Evolutionary conservation across 164 flowering plant genomes (phyloP).

Genomic region (Tetracentron sinense): DNA sequence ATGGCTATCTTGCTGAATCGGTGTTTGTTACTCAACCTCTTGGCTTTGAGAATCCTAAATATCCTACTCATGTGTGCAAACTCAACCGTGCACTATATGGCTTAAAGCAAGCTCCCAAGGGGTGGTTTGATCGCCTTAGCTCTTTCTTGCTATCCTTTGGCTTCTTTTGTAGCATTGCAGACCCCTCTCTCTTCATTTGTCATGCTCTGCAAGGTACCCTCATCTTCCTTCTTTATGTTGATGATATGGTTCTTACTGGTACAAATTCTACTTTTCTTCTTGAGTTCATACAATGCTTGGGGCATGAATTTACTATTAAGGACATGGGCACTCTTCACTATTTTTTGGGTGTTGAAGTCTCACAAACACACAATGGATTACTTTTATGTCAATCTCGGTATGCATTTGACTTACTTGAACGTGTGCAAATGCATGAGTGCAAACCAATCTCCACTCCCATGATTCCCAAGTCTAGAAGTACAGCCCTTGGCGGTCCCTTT

Average conservation of each 20-base stretch:
- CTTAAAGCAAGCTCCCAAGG: not conserved
- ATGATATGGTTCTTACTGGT: constrained; percentile 13
- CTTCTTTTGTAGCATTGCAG: not conserved
- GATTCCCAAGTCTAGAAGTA: not conserved
- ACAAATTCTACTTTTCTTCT: not conserved
- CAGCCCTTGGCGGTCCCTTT: not conserved
- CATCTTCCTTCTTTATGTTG: constrained; percentile 5
- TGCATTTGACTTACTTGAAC: constrained; percentile 1
- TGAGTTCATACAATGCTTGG: not conserved
- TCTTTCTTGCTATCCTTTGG: not conserved
- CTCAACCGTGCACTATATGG: no score
- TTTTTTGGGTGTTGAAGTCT: constrained; percentile 15
- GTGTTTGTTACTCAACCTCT: not conserved
- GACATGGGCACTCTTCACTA: constrained; percentile 15
- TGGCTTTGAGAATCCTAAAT: not conserved
- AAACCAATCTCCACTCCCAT: constrained; percentile 1
- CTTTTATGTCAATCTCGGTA: not conserved
- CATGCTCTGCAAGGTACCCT: not conserved
- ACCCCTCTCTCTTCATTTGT: constrained; percentile 7
- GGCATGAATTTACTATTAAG: constrained; percentile 4
- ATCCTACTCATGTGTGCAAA: not conserved
- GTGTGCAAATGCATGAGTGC: not conserved
- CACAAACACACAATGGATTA: not conserved
- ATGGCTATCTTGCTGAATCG: not conserved
- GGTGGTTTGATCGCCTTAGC: not conserved